Conservation (phyloP, 768 basidiomycete species). For the Leccinum incarnatum region DNA sequence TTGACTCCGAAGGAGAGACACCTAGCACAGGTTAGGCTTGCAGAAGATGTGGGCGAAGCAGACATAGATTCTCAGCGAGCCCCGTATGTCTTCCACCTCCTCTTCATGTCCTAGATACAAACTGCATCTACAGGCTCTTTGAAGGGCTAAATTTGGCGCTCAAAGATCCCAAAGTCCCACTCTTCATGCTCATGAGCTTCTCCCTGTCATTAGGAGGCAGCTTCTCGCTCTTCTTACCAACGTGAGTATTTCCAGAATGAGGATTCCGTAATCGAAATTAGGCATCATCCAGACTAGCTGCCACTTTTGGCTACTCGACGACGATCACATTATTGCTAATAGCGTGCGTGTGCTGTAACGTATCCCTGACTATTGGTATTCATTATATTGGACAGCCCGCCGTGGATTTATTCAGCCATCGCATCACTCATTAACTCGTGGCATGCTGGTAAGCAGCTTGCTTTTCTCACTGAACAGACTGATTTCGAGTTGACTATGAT, state of each 20-base stretch:
- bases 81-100: slow-evolving; percentile 43
- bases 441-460: slow-evolving; percentile 36
- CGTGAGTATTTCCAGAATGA: neutral
- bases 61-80: slow-evolving; percentile 52
- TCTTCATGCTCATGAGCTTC: slow-evolving; percentile 55
- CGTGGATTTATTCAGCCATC: slow-evolving; percentile 55
- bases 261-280: neutral
- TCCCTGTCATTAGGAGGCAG: slow-evolving; percentile 55
- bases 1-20: slow-evolving; percentile 46
- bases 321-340: slow-evolving; percentile 56
- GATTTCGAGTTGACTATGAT: slow-evolving; percentile 10
- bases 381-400: slow-evolving; percentile 42
- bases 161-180: slow-evolving; percentile 10
- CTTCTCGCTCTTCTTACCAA: slow-evolving; percentile 57
- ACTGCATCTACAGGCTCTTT: slow-evolving; percentile 12
- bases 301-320: slow-evolving; percentile 31
- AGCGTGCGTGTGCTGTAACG: slow-evolving; percentile 43
- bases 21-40: slow-evolving; percentile 61
- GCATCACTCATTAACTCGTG: slow-evolving; percentile 36
- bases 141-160: neutral
- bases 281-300: slow-evolving; percentile 43
- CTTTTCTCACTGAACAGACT: neutral
- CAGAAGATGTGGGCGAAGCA: slow-evolving; percentile 37
- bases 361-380: neutral
- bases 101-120: neutral